A percentile compares a stretch with the other conserved stretches of the same genome.
Conservation (phyloP, 2,329 filamentous ascomycete genomes). For the Arachnomyces sp. region DNA sequence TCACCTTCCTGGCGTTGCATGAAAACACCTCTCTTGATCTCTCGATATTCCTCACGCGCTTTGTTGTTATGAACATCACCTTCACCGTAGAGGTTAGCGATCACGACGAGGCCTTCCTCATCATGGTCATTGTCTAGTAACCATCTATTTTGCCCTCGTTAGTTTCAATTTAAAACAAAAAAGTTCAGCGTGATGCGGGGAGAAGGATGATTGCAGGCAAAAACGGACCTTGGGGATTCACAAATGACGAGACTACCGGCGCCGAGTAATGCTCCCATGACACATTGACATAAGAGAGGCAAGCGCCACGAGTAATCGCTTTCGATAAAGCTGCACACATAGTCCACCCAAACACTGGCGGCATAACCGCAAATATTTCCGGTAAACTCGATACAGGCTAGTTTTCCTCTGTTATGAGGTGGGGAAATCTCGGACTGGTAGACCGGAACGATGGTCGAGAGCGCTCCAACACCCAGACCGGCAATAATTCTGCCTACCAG, state of each 20-base stretch:
- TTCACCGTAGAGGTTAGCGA: conserved; percentile 92
- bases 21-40: conserved; percentile 98
- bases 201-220: conserved; percentile 1
- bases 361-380: conserved; percentile 96
- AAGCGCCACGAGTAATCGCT: conserved; percentile 83
- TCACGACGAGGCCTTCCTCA: conserved; percentile 96
- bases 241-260: conserved; percentile 87
- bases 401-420: conserved; percentile 87
- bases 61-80: conserved; percentile 91
- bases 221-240: conserved; percentile 82
- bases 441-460: conserved; percentile 86
- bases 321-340: conserved; percentile 86
- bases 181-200: background rate
- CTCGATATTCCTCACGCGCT: conserved; percentile 90
- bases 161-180: conserved; percentile 5
- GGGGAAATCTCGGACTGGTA: conserved; percentile 95
- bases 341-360: conserved; percentile 97
- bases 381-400: conserved; percentile 96
- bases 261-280: conserved; percentile 83
- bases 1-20: conserved; percentile 92
- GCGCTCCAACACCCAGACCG: conserved; percentile 76
- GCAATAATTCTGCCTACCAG: conserved; percentile 71
- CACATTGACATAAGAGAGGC: conserved; percentile 82
- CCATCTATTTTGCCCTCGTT: conserved; percentile 58
- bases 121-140: conserved; percentile 95